Evolutionary conservation across 2,329 filamentous ascomycete genomes (phyloP).

Genomic region (Stachybotrys echinatus): DNA sequence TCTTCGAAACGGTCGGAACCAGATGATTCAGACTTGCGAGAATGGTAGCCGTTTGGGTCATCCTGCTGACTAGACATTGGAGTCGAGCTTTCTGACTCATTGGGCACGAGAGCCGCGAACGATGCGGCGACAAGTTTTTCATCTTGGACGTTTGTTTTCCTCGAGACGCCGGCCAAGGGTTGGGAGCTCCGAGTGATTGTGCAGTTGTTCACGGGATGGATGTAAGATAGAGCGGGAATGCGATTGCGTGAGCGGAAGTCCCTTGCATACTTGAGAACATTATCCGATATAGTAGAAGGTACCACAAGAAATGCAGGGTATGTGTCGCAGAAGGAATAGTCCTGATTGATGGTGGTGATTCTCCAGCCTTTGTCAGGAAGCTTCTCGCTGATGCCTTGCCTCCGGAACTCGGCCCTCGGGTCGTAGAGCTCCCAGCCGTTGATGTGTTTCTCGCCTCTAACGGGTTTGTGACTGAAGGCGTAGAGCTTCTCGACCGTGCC

Average conservation of each 20-base stretch:
- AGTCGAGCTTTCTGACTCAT: conserved; percentile 25
- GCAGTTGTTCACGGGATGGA: conserved; percentile 96
- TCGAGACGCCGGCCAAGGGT: conserved; percentile 77
- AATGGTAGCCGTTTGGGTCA: conserved; percentile 25
- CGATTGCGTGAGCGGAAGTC: conserved; percentile 83
- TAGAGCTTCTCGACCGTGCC: conserved; percentile 84
- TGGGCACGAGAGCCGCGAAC: conserved; percentile 50
- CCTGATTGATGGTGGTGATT: conserved; percentile 81
- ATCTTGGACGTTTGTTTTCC: conserved; percentile 90
- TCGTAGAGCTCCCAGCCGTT: conserved; percentile 86
- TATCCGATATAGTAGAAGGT: conserved; percentile 89
- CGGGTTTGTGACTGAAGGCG: conserved; percentile 79
- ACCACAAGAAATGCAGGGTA: conserved; percentile 85
- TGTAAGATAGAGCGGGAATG: conserved; percentile 85
- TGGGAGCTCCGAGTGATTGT: conserved; percentile 94
- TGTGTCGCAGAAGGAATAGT: conserved; percentile 87
- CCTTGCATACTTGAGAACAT: conserved; percentile 88
- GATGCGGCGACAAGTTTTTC: conserved; percentile 91
- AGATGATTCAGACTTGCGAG: conserved; percentile 42
- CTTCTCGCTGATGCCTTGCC: conserved; percentile 83
- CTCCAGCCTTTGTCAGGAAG: conserved; percentile 78
- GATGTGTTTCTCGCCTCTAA: conserved; percentile 65
- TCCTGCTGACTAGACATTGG: conserved; percentile 45
- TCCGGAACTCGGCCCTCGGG: conserved; percentile 74
- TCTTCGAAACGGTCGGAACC: conserved; percentile 66